Conservation (phyloP, 2,329 filamentous ascomycete genomes). For the Trichoderma pleuroti region DNA sequence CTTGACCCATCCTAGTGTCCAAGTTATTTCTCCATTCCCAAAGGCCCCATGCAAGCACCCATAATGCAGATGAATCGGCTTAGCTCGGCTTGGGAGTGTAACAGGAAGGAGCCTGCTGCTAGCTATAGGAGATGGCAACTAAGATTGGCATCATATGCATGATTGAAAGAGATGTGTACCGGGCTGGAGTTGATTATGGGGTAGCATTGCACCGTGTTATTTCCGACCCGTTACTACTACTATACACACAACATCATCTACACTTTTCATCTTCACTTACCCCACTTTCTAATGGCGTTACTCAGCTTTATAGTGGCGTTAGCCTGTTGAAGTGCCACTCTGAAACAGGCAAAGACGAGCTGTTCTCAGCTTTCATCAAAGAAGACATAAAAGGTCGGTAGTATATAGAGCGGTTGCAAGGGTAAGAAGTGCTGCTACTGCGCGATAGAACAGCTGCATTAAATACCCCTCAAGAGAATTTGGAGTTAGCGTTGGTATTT, state of each 20-base stretch:
- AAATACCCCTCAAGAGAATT: not conserved
- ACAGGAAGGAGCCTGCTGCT: not conserved
- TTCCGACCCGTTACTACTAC: not conserved
- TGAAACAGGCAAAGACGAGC: not conserved
- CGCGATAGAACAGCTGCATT: not conserved
- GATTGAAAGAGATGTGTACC: not conserved
- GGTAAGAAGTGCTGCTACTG: not conserved
- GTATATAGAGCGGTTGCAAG: not conserved
- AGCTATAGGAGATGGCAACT: not conserved
- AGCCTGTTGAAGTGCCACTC: not conserved
- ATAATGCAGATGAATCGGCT: not conserved
- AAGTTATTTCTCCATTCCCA: not conserved
- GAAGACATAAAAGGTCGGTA: not conserved
- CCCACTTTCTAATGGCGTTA: not conserved
- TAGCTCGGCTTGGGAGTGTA: not conserved
- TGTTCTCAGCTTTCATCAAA: not conserved
- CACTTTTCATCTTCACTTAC: not conserved
- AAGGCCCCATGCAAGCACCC: not conserved
- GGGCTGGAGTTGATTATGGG: not conserved
- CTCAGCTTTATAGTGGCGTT: not conserved
- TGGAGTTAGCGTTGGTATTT: not conserved
- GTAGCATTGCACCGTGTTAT: slow-evolving; percentile 1
- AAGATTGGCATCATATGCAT: not conserved
- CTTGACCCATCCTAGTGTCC: not conserved
- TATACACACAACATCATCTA: not conserved